These are phyloP conservation scores for Byssoonygena ceratinophila DNA, from an alignment of 2,329 filamentous ascomycete species.

Conservation along the genomic window DNA sequence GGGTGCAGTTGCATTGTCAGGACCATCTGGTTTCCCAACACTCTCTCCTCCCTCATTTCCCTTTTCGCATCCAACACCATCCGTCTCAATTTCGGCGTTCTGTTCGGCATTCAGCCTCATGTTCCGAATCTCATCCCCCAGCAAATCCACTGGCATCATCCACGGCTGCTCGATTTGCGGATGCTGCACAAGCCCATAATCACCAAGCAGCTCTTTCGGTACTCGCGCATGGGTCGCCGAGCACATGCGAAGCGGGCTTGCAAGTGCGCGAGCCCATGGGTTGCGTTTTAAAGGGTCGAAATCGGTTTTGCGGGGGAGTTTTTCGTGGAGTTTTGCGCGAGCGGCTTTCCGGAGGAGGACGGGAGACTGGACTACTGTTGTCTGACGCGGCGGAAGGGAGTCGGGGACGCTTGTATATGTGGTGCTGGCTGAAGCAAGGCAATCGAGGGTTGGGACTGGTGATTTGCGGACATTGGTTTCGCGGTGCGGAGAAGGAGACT, in stretches of 20 bases:
- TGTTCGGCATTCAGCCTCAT: background rate
- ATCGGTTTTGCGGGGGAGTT: constrained; percentile 13
- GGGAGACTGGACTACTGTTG: constrained; percentile 12
- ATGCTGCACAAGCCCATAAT: constrained; percentile 29
- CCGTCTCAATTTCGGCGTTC: constrained; percentile 1
- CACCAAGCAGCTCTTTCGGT: constrained; percentile 26
- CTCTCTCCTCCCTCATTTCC: background rate
- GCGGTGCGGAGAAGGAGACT: background rate
- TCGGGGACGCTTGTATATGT: no score
- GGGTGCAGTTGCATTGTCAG: background rate
- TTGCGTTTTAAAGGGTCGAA: constrained; percentile 27
- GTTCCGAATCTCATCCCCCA: constrained; percentile 26
- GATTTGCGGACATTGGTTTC: background rate
- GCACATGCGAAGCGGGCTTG: constrained; percentile 30
- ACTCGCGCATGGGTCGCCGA: constrained; percentile 25
- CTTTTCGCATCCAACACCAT: background rate
- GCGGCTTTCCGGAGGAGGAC: constrained; percentile 9
- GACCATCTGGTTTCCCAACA: background rate
- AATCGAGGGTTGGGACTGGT: background rate
- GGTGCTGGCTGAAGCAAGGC: no score
- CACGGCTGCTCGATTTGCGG: constrained; percentile 23
- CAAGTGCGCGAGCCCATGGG: constrained; percentile 34
- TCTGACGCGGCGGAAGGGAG: background rate
- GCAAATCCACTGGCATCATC: constrained; percentile 26
- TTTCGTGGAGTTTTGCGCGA: constrained; percentile 6